Base-by-base conservation (phyloP, 2,329 filamentous ascomycete genomes). In the Stachybotrys chartarum region DNA sequence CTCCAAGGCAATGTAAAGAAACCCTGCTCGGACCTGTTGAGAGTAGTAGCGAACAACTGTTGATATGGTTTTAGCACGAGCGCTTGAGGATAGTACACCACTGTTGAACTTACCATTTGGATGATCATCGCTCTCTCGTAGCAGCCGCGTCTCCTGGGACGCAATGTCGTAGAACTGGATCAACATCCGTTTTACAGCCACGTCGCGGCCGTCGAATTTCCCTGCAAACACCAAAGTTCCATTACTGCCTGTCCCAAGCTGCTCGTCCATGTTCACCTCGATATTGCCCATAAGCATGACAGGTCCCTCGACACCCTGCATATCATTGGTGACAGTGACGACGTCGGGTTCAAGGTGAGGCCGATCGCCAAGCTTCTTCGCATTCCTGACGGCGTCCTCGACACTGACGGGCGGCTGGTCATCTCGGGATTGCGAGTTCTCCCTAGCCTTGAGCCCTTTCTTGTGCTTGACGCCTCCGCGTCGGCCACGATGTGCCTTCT, bases 171-270 rank as follows among this genome's bases (percentile, higher is more conserved):
- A 97, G 64, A 97, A 97, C 62, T 96, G 90, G 39, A 93, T 90
- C 58, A 97, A 78, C 91, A 99, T 96, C 39, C 94, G 85, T 77
- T 99, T 99, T 51, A 99, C 91, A 1, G 94, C 94, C 30, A 99
- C 93, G 49, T 92, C 88, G 52, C 92, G 87, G 30, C 91, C 91
- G 69, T 96, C 94, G 68, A 96, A 97, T 54, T 86, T 90, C n/a
- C 94, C 94, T 51, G 90, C 87, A 70, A 94, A 97, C 0, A 99
- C 94, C 54, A 95, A 85, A 0, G 94, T 99, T n/a, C 94, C 94
- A 67, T 97, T 96, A 70, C 93, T 97, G 54, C 94, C 94, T 57
- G 90, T 87, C 24, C 85, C 85, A 32, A 88, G 76, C 59, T 86
- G 81, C 62, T 81, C 76, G 50, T 85, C 80, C 49, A 81, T 80